These are phyloP conservation scores for Daldinia vernicosa DNA, from an alignment of 495 filamentous ascomycete genomes.

Conservation along the genomic window DNA sequence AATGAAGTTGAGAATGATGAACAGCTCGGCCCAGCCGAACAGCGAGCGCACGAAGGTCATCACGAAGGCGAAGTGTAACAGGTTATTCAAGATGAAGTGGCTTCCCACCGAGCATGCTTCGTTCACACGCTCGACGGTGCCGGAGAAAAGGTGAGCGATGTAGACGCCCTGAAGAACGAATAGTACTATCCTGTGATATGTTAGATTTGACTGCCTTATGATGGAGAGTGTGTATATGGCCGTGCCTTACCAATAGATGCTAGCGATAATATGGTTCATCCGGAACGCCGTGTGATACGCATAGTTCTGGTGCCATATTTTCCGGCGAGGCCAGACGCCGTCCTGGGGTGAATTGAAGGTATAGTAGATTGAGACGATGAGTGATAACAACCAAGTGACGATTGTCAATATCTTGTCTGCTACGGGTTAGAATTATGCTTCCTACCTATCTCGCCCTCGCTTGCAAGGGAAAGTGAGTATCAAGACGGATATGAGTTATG, in stretches of 20 bases:
- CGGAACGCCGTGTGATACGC: constrained; percentile 76
- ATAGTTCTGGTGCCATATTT: constrained; percentile 76
- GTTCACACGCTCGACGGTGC: constrained; percentile 64
- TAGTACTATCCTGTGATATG: constrained; percentile 69
- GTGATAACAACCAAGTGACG: constrained; percentile 74
- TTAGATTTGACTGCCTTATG: constrained; percentile 7
- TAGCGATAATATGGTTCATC: constrained; percentile 72
- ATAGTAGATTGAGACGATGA: constrained; percentile 76
- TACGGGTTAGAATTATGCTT: constrained; percentile 44
- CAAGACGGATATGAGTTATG: not conserved
- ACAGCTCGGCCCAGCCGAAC: constrained; percentile 76
- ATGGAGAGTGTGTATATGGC: not conserved
- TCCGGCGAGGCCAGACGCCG: constrained; percentile 60
- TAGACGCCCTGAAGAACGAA: constrained; percentile 80
- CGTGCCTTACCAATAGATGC: constrained; percentile 75
- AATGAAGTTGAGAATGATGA: constrained; percentile 81
- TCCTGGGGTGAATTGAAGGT: constrained; percentile 68
- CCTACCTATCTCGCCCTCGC: not conserved
- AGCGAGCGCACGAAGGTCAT: constrained; percentile 80
- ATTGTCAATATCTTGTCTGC: constrained; percentile 72
- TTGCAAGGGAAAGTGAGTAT: not conserved
- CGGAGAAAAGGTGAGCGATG: constrained; percentile 76
- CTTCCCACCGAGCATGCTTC: constrained; percentile 79
- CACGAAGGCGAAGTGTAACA: constrained; percentile 79
- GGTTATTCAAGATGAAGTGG: constrained; percentile 87